Evolutionary conservation across 495 filamentous ascomycete species (phyloP).

Genomic region (Neurospora sp.): DNA sequence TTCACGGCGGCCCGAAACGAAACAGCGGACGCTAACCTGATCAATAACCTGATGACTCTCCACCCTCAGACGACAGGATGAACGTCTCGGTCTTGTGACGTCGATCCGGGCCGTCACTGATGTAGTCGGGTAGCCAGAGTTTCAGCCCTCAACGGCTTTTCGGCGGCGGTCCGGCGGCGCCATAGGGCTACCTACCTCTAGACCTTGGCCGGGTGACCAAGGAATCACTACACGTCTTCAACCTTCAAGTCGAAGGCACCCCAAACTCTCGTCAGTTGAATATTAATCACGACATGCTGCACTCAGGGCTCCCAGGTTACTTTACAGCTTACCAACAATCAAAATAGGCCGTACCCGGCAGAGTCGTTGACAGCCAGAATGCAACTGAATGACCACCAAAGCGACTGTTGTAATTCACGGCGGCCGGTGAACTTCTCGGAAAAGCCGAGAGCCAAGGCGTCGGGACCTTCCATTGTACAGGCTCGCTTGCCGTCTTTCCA

Average conservation of each 20-base stretch:
- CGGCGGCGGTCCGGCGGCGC: not conserved
- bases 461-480: not conserved
- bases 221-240: not conserved
- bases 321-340: not conserved
- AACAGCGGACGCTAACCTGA: not conserved
- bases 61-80: not conserved
- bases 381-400: not conserved
- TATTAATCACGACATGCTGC: not conserved
- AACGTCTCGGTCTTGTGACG: not conserved
- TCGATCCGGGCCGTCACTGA: not conserved
- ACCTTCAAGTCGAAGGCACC: not conserved
- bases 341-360: not conserved
- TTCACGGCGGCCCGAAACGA: not conserved
- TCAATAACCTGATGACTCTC: not conserved
- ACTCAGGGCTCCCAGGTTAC: not conserved
- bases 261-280: not conserved
- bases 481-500: conserved; percentile 24
- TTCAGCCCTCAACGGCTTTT: not conserved
- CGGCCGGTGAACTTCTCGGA: not conserved
- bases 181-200: not conserved
- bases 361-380: not conserved
- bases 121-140: not conserved
- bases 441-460: conserved; percentile 4
- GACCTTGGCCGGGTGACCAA: not conserved
- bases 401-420: not conserved